Evolutionary conservation across 345 rosid species (phyloP).

Genomic region (Salix exigua): DNA sequence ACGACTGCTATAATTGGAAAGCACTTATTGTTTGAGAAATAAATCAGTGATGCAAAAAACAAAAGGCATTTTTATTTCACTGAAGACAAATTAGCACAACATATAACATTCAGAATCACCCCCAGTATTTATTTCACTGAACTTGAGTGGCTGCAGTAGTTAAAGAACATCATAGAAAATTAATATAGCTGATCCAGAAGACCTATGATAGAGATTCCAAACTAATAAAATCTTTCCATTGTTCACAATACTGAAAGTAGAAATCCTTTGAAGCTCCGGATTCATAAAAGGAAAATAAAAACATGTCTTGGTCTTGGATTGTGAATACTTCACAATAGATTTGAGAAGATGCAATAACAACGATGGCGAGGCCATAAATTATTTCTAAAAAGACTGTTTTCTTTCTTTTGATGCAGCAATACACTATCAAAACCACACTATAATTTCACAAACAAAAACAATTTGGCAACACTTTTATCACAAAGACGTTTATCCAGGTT

Average conservation of each 20-base stretch:
- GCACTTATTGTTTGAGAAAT: not conserved
- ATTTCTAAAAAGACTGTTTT: not conserved
- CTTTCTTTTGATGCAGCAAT: not conserved
- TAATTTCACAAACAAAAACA: not conserved
- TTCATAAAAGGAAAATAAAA: not conserved
- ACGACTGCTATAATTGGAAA: not conserved
- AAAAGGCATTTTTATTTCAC: not conserved
- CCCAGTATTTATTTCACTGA: not conserved
- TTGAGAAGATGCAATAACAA: not conserved
- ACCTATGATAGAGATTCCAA: not conserved
- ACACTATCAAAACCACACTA: not conserved
- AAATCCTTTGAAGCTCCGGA: not conserved
- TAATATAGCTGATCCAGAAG: not conserved
- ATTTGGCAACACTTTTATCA: not conserved
- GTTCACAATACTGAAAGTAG: not conserved
- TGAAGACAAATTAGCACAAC: not conserved
- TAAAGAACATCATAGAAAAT: not conserved
- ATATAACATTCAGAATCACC: not conserved
- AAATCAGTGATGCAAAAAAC: not conserved
- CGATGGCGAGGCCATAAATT: not conserved
- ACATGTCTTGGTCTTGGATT: not conserved
- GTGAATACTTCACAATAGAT: not conserved
- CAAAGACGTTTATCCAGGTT: not conserved
- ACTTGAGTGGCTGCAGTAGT: not conserved
- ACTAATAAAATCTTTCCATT: not conserved